phyloP scores from a whole-genome alignment of 495 filamentous ascomycete genomes.

The Penicillium verhagenii region DNA sequence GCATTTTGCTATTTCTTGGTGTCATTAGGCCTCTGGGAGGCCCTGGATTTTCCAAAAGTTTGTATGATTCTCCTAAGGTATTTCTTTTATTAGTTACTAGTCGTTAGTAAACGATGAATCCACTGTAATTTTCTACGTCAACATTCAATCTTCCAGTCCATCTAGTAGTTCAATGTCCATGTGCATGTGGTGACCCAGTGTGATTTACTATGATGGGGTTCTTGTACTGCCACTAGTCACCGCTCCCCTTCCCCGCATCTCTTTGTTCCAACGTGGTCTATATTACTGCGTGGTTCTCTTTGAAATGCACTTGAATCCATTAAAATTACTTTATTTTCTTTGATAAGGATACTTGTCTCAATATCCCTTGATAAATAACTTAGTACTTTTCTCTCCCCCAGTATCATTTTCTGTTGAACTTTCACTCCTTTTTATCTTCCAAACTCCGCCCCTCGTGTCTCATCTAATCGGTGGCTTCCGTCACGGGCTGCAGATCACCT shows the following conservation, averaged over 20 bases:
- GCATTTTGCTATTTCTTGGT: constrained; percentile 17
- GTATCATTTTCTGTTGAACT: not conserved
- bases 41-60: constrained; percentile 20
- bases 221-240: constrained; percentile 7
- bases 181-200: not conserved
- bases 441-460: constrained; percentile 1
- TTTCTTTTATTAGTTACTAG: constrained; percentile 1
- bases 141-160: not conserved
- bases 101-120: constrained; percentile 16
- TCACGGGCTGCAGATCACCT: constrained; percentile 30
- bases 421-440: not conserved
- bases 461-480: constrained; percentile 10
- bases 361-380: not conserved
- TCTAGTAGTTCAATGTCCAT: not conserved
- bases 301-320: not conserved
- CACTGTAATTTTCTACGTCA: constrained; percentile 22
- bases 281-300: constrained; percentile 3
- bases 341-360: not conserved
- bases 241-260: constrained; percentile 12
- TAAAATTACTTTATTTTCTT: constrained; percentile 5
- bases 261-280: constrained; percentile 8
- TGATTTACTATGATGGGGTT: not conserved
- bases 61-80: constrained; percentile 11
- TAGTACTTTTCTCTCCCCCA: not conserved
- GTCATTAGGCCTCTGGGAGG: constrained; percentile 19